Conservation (phyloP, 108 stramenopile species). For the Nannochloropsis salina region DNA sequence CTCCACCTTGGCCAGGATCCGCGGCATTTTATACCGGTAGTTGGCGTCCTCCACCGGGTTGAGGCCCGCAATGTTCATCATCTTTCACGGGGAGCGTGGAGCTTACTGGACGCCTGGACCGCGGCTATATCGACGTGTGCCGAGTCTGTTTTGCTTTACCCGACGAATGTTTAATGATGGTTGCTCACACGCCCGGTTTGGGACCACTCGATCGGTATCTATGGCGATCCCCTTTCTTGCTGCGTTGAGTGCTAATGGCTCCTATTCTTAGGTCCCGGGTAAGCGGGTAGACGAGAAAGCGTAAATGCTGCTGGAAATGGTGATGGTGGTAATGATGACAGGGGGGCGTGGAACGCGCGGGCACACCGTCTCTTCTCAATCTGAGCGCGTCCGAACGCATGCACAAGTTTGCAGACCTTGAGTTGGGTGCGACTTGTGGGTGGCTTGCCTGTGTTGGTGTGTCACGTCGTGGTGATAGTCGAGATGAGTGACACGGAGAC, state of each 20-base stretch:
- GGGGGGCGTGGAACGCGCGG: constrained; percentile 8
- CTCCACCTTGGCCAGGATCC: constrained; percentile 89
- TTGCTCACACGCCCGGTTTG: not conserved
- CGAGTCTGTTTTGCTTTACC: no score
- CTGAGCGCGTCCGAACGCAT: constrained; percentile 5
- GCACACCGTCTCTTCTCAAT: constrained; percentile 14
- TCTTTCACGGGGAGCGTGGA: constrained; percentile 1
- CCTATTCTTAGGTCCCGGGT: not conserved
- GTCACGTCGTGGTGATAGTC: no score
- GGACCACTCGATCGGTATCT: no score
- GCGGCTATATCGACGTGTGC: no score
- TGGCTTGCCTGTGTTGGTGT: not conserved
- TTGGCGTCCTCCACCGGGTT: constrained; percentile 43
- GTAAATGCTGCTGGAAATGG: not conserved
- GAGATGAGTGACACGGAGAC: no score
- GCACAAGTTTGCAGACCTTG: constrained; percentile 6
- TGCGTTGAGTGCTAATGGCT: no score
- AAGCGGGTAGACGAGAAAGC: no score
- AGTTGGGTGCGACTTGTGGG: not conserved
- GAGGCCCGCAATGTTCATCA: constrained; percentile 39
- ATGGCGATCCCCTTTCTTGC: no score
- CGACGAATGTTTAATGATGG: not conserved
- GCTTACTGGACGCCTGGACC: no score
- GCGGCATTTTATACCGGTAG: constrained; percentile 86
- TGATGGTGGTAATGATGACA: not conserved